Base-by-base conservation (phyloP, 345 rosid species). In the Erucastrum elatum region DNA sequence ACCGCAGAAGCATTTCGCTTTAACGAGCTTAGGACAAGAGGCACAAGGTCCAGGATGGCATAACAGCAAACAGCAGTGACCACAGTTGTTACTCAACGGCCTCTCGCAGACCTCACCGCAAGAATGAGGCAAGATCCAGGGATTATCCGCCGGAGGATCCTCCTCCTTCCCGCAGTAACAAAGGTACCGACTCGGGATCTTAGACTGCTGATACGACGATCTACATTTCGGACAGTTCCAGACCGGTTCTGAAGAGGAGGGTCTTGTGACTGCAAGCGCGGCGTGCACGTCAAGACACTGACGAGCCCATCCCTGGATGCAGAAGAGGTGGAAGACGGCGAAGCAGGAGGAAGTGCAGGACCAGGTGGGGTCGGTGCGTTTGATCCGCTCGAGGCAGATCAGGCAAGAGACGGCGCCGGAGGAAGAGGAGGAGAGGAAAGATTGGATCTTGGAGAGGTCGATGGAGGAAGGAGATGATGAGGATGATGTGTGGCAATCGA, bases 41-140 rank as follows among this genome's bases (percentile, higher is more conserved):
- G 98, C 95, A 77, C 97, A 91, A 25, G 98, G 94, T 7, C 97
- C 98, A 1, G 98, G 97, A 63, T 94, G 98, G 46, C 93, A 92
- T 10, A 94, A 80, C 5, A 94, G 80, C 75, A 94, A 81, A 60
- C 98, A 92, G 66, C 79, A 84, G 71, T 94, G 97, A 2, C 98
- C 98, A 30, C 97, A 94, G 25, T 82, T 83, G 59, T 86, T 66
- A 62, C 85, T 84, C 85, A 94, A 77, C 8, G 88, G 87, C 8
- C 97, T 77, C 25, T 82, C 70, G 61, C 98, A 92, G 16, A 94
- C 81, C 75, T 92, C 98, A 0, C 97, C 93, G 49, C 98, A 92
- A 51, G 98, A 94, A 80, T 94, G 98, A 2, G 98, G 98, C 49
- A 92, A 64, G 69, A 90, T 85, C 98, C 96, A 91, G 2, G 98